These are phyloP conservation scores for Saraca asoca DNA, from an alignment of 331 rosid genomes.

Conservation along the genomic window DNA sequence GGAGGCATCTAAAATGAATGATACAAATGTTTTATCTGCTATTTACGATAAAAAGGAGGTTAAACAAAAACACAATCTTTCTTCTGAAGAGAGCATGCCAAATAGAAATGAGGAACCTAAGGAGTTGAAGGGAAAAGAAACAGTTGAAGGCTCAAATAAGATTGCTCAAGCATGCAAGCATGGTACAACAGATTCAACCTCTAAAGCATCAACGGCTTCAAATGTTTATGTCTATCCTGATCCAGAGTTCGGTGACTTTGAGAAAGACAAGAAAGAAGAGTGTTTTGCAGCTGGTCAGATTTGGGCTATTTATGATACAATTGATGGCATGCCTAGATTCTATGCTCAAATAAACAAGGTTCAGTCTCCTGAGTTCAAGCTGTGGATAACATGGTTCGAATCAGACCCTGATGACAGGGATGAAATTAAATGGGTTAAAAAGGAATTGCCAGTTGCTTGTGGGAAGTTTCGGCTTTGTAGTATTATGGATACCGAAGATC, in stretches of 20 bases:
- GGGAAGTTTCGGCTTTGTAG: conserved; percentile 56
- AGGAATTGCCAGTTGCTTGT: conserved; percentile 67
- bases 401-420: conserved; percentile 51
- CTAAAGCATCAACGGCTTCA: conserved; percentile 26
- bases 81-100: conserved; percentile 37
- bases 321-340: conserved; percentile 86
- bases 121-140: conserved; percentile 40
- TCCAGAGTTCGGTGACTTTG: conserved; percentile 75
- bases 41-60: conserved; percentile 36
- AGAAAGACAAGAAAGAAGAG: conserved; percentile 51
- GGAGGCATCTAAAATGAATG: conserved; percentile 42
- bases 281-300: conserved; percentile 67
- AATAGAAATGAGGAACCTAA: conserved; percentile 35
- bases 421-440: conserved; percentile 44
- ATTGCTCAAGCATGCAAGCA: conserved; percentile 38
- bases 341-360: conserved; percentile 70
- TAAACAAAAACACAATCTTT: conserved; percentile 38
- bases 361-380: conserved; percentile 58
- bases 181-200: conserved; percentile 30
- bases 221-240: conserved; percentile 49
- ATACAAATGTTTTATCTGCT: conserved; percentile 40
- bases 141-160: conserved; percentile 30
- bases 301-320: conserved; percentile 79
- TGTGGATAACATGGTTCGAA: conserved; percentile 78
- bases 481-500: conserved; percentile 36